Percentiles rank a stretch among this genome's conserved stretches.
Conservation (phyloP, 805 yeast genomes). For the Zygotorulaspora florentina region DNA sequence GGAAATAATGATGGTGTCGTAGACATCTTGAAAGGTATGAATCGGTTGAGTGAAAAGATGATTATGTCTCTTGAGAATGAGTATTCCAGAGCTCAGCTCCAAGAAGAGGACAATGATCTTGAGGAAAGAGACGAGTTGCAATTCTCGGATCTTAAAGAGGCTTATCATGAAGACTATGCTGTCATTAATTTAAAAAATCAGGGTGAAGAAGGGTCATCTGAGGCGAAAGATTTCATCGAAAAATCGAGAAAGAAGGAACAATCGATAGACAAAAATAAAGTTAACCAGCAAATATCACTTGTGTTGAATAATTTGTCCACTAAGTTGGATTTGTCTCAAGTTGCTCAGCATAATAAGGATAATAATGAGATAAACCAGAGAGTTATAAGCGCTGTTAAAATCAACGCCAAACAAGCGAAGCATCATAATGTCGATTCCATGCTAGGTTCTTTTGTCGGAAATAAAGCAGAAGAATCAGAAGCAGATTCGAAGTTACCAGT, state of each 20-base stretch:
- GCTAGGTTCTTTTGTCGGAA: constrained; percentile 26
- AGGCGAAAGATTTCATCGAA: constrained; percentile 20
- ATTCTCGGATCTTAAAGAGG: constrained; percentile 49
- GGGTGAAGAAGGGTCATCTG: constrained; percentile 18
- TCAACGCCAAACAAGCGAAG: constrained; percentile 51
- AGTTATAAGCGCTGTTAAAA: constrained; percentile 45
- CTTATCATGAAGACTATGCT: constrained; percentile 47
- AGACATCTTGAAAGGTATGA: constrained; percentile 81
- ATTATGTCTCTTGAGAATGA: constrained; percentile 51
- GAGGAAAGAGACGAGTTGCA: constrained; percentile 45
- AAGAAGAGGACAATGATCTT: constrained; percentile 36
- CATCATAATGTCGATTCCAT: constrained; percentile 27
- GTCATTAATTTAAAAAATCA: constrained; percentile 39
- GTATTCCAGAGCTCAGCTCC: constrained; percentile 36
- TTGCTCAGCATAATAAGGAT: constrained; percentile 18
- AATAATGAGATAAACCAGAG: constrained; percentile 37
- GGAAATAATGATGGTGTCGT: constrained; percentile 61
- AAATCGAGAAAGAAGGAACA: constrained; percentile 17
- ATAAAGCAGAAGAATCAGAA: constrained; percentile 27
- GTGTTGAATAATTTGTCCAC: constrained; percentile 18
- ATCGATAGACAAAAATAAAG: constrained; percentile 11
- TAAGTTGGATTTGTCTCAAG: constrained; percentile 31
- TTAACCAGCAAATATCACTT: constrained; percentile 10
- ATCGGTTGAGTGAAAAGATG: constrained; percentile 79
- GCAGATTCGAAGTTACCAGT: constrained; percentile 34